Conservation (phyloP, 345 rosid genomes). For the Nephelium lappaceum region DNA sequence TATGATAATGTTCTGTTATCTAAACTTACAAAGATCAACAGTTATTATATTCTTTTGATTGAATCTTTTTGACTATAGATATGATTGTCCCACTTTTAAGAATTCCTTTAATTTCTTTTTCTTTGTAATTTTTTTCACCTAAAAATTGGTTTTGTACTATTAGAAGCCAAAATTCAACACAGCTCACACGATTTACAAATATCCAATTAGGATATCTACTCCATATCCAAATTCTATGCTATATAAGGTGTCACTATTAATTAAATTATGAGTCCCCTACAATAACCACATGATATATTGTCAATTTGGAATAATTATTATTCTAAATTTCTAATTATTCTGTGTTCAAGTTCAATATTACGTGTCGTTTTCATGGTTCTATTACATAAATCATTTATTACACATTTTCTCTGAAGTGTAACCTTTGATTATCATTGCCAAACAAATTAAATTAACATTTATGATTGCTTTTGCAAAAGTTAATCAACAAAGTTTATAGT, state of each 20-base stretch:
- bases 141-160: background rate
- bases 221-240: too few species aligned
- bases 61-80: conserved; percentile 32
- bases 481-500: too few species aligned
- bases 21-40: conserved; percentile 11
- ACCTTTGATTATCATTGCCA: too few species aligned
- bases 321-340: background rate
- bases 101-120: background rate
- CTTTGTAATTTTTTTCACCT: background rate
- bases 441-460: too few species aligned
- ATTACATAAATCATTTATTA: background rate
- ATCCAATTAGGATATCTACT: background rate
- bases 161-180: background rate
- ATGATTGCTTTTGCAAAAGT: too few species aligned
- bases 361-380: background rate
- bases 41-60: conserved; percentile 23
- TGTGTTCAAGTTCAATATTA: background rate
- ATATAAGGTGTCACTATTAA: background rate
- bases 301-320: background rate
- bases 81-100: conserved; percentile 26
- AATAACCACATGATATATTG: too few species aligned
- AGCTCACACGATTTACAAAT: background rate
- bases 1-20: conserved; percentile 16
- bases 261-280: too few species aligned
- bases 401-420: too few species aligned